Evolutionary conservation across 768 basidiomycete genomes (phyloP), one percentile per base, ranked within the genome.

Genomic region (Suillus spraguei): DNA sequence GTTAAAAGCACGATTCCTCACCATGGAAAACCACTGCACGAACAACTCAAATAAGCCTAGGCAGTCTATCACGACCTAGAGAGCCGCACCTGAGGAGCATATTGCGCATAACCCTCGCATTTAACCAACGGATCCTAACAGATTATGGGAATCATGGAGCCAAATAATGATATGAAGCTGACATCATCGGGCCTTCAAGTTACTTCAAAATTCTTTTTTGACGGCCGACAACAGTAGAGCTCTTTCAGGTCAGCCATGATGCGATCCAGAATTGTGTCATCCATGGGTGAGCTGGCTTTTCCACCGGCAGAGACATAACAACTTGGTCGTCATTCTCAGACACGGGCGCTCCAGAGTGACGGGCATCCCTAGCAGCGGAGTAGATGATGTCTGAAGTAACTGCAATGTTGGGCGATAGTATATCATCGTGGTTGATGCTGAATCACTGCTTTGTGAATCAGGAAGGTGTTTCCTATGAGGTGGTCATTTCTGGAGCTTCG

Each of bases 331-430:
- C 64, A 41, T 39, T 22, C 7, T 67, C 35, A 20, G 66, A 61
- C 7, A 84, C 73, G 59, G 75, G 76, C 24, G 76, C 78, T 6
- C 87, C 87, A 5, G 85, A 83, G 67, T 88, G 89, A 67, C 89
- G 87, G 0, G 87, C 85, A 17, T 80, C 87, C 47, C 85, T 82
- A 1, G 85, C 85, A 4, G 86, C 83, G 0, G 86, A 86, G 66
- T 83, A 81, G 42, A 87, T 77, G 11, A 88, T 73, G 3, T 82
- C 79, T 22, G 83, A 20, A 77, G 72, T 60, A 71, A 70, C 14
- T 80, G 78, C 7, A 86, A 60, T 22, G 80, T 70, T 11, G 76
- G 75, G 3, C 78, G 75, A 65, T 87, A 85, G 70, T 81, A 82
- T 10, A 77, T 85, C 46, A 78, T 71, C 8, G 81, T 72, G 1